Conservation (phyloP, 805 yeast genomes). For the Yamadazyma laniorum region DNA sequence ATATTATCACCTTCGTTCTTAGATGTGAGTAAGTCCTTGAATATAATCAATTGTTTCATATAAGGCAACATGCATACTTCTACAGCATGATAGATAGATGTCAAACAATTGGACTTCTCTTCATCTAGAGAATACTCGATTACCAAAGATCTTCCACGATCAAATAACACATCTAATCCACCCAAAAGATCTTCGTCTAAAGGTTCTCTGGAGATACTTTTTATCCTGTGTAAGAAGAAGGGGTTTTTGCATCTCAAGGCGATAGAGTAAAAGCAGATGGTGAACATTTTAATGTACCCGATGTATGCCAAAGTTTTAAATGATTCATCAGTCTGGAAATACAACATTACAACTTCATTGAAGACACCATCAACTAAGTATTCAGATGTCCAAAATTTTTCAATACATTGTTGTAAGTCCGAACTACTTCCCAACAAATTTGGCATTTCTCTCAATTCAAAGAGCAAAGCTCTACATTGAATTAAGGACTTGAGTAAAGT, state of each 20-base stretch:
- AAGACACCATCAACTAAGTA: conserved; percentile 31
- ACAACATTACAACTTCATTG: conserved; percentile 38
- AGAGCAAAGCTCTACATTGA: conserved; percentile 31
- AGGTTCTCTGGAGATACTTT: neutral
- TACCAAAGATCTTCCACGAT: conserved; percentile 10
- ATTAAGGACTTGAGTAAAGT: conserved; percentile 41
- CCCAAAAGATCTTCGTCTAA: conserved; percentile 2
- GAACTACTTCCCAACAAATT: conserved; percentile 8
- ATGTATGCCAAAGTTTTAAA: conserved; percentile 33
- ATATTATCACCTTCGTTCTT: conserved; percentile 24
- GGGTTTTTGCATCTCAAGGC: conserved; percentile 6
- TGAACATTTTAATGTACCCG: conserved; percentile 28
- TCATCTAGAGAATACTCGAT: conserved; percentile 3
- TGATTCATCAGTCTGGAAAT: conserved; percentile 47
- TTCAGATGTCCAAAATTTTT: conserved; percentile 25
- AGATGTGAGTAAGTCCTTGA: conserved; percentile 35
- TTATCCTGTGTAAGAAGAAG: neutral
- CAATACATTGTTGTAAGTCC: conserved; percentile 16
- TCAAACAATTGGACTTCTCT: conserved; percentile 5
- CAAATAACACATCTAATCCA: conserved; percentile 5
- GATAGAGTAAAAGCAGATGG: conserved; percentile 23
- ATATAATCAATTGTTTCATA: conserved; percentile 33
- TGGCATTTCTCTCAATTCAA: conserved; percentile 15
- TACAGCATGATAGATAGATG: conserved; percentile 16
- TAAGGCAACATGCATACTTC: conserved; percentile 30